Evolutionary conservation across 1,139 yeast genomes (phyloP), one percentile per base, ranked within the genome.

Genomic region (Saccharomyces hybrid): DNA sequence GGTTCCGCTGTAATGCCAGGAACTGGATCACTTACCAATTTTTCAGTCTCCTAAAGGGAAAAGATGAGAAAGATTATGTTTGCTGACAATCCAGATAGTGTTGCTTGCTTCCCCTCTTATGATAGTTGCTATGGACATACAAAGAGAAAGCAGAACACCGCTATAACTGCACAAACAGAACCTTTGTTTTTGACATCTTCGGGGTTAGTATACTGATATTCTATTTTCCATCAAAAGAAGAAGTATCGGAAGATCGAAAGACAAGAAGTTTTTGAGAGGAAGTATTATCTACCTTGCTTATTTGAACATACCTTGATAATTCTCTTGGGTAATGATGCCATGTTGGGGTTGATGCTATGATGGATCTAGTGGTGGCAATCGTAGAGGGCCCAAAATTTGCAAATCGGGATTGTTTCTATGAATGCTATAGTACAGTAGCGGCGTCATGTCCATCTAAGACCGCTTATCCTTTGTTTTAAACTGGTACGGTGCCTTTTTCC

Each of bases 1-100:
- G 99, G 99, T 49, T 76, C 80, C 1, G 99, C 99, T 1, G 85
- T 79, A 66, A 93, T 95, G 1, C 99, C 99, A 1, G 97, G 96
- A 1, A 93, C 98, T 0, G 99, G 99, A 65, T 95, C 99, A 44
- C 91, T 83, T 42, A 86, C 86, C 50, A 93, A 76, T 61, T 97
- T 78, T 70, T 93, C 97, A 7, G 98, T 91, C 74, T 95, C 99
- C 84, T 81, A 51, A 12, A 6, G 7, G 7, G 6, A 16, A 27
- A 8, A 49, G 41, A 14, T 16, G 4, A 38, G 24, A 38, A 38
- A 16, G 24, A 6, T 21, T 3, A 19, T 19, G 44, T 38, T 38
- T 16, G 6, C 12, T 38, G 26, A 11, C 44, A 21, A 19, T 14
- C 8, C 19, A 19, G n/a, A 4, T 3, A 16, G 44, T 11, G 19